Conservation (phyloP, 352 stramenopile genomes). For the Phytophthora pisi region DNA sequence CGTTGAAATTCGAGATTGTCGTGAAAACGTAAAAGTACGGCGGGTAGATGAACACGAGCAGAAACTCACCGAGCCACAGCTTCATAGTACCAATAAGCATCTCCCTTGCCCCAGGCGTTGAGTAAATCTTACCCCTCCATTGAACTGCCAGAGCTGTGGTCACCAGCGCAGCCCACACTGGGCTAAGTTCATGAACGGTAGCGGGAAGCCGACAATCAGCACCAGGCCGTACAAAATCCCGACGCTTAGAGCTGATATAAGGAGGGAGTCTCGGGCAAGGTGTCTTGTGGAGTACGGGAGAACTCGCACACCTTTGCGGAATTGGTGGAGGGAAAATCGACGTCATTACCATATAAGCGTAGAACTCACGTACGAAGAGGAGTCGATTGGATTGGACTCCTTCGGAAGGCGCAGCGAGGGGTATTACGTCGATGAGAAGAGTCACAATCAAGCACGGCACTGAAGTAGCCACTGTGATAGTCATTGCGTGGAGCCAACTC, state of each 20-base stretch:
- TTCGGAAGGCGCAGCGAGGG: background rate
- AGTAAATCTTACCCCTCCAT: background rate
- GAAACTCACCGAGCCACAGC: background rate
- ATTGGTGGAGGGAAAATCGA: background rate
- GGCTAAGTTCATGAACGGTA: no score
- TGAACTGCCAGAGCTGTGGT: background rate
- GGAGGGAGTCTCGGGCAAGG: background rate
- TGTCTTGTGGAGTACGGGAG: background rate
- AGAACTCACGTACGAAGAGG: background rate
- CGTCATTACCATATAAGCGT: background rate
- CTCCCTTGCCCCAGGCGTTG: background rate
- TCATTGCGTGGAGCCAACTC: background rate
- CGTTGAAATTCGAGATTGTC: background rate
- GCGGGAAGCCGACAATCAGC: background rate
- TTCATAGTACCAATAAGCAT: background rate
- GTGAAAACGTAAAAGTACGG: constrained; percentile 3
- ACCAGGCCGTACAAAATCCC: background rate
- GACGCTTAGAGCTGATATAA: background rate
- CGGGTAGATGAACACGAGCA: background rate
- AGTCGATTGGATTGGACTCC: background rate
- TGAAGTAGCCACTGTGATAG: background rate
- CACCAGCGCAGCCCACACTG: background rate
- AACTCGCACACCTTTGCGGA: background rate
- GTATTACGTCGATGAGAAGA: background rate
- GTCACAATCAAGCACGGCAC: background rate